Base-by-base conservation (phyloP, 169 alveolate genomes). In the Amoebophrya sp. region DNA sequence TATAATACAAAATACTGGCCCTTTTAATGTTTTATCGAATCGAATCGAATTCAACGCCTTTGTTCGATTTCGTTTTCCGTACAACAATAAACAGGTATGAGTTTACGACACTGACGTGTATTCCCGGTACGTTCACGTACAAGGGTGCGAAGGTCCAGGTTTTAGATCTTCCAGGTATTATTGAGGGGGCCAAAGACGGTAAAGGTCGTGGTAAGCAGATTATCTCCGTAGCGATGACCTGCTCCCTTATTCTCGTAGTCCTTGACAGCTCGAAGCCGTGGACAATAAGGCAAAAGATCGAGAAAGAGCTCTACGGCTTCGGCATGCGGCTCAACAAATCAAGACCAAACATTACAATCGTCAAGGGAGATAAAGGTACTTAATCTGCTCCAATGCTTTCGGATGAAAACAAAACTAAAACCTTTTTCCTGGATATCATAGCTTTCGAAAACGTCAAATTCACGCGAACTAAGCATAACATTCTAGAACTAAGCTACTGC, bases 81-180 rank as follows among this genome's bases (percentile, higher is more conserved):
- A n/a, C n/a, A n/a, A n/a, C n/a, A n/a, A n/a, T 12, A 47, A 47
- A 12, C 65, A 47, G 65, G 18, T 98, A 98, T 94, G 99, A 99
- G 94, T 99, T 99, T 95, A 99, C 99, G 36, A 99, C 99, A 0
- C 96, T 99, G 83, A 98, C 99, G n/a, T 98, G 99, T 93, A 99
- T 99, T 78, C 99, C 99, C 10, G 99, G 99, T 23, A 97, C 96
- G 65, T 92, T 92, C 90, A 55, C 89, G 78, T 65, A 92, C 92
- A 98, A 98, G 95, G 99, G 99, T 33, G 99, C 99, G 14, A 98
- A 98, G 95, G 97, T 98, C 92, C 98, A 98, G 95, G 95, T 98
- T 91, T 95, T 98, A 47, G 99, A 98, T 95, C 95, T 98, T 41
- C 99, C 99, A 36, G 99, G 99, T 78, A 97, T 97, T 93, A 97